A percentile compares a stretch with the other conserved stretches of the same genome.
Conservation (phyloP, 805 yeast genomes). For the Brettanomyces sp. region DNA sequence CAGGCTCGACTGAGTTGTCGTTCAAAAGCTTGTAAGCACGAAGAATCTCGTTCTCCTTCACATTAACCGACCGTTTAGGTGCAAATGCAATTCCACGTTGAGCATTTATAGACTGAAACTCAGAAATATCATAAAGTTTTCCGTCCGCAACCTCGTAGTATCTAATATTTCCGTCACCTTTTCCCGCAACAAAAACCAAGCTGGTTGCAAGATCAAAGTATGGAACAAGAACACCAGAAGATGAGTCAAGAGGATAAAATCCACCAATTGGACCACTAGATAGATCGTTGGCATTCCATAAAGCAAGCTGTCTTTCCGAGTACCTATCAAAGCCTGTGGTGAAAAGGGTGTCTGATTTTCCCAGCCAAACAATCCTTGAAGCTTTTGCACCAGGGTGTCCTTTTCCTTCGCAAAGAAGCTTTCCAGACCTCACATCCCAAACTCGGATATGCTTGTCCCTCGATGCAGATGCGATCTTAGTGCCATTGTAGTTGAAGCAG, state of each 20-base stretch:
- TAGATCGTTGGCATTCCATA: slow-evolving; percentile 79
- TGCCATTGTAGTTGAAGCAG: slow-evolving; percentile 84
- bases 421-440: slow-evolving; percentile 80
- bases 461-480: slow-evolving; percentile 76
- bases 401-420: slow-evolving; percentile 69
- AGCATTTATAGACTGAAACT: slow-evolving; percentile 80
- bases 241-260: slow-evolving; percentile 74
- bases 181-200: slow-evolving; percentile 84
- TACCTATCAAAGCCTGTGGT: slow-evolving; percentile 92
- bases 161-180: slow-evolving; percentile 96
- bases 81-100: slow-evolving; percentile 93
- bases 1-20: slow-evolving; percentile 79
- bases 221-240: slow-evolving; percentile 92
- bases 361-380: slow-evolving; percentile 84
- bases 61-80: slow-evolving; percentile 73
- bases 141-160: slow-evolving; percentile 87
- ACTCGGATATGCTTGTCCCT: slow-evolving; percentile 86
- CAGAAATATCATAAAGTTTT: slow-evolving; percentile 75
- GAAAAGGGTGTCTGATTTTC: slow-evolving; percentile 71
- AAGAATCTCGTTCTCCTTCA: slow-evolving; percentile 77
- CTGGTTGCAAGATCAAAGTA: slow-evolving; percentile 74
- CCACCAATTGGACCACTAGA: slow-evolving; percentile 84
- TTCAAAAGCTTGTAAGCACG: slow-evolving; percentile 80
- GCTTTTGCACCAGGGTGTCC: slow-evolving; percentile 93
- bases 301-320: slow-evolving; percentile 90